phyloP scores from a whole-genome alignment of 2,329 filamentous ascomycete genomes.

The Fonsecaea nubica region DNA sequence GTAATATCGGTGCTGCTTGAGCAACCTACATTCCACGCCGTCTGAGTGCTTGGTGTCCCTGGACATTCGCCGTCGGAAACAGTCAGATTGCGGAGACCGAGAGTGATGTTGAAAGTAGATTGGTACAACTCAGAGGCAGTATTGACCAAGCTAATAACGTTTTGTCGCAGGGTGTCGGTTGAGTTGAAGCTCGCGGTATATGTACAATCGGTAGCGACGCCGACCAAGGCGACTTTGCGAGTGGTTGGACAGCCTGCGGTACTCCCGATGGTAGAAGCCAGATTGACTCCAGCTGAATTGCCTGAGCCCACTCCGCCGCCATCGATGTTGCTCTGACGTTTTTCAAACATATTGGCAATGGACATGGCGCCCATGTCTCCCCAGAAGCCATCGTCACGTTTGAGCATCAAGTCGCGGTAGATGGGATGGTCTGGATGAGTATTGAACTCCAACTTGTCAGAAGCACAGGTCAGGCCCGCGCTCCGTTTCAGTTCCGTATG shows the following conservation, averaged over 20 bases:
- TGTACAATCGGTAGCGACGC: conserved; percentile 90
- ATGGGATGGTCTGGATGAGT: conserved; percentile 73
- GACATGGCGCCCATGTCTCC: conserved; percentile 67
- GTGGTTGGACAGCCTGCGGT: conserved; percentile 84
- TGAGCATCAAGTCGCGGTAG: conserved; percentile 51
- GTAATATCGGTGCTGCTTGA: conserved; percentile 67
- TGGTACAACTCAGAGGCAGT: conserved; percentile 87
- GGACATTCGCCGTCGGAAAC: conserved; percentile 79
- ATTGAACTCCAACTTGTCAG: conserved; percentile 83
- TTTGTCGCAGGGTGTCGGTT: conserved; percentile 68
- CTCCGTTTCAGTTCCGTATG: conserved; percentile 71
- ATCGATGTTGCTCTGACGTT: conserved; percentile 66
- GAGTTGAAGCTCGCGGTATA: conserved; percentile 77
- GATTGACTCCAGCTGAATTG: conserved; percentile 79
- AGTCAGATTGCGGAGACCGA: conserved; percentile 85
- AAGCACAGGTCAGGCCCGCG: conserved; percentile 65
- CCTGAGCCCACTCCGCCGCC: conserved; percentile 68
- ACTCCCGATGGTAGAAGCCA: conserved; percentile 78
- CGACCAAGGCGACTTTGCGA: conserved; percentile 89
- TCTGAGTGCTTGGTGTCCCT: conserved; percentile 66
- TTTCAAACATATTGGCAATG: conserved; percentile 71
- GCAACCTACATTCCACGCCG: conserved; percentile 86
- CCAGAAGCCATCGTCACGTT: conserved; percentile 61
- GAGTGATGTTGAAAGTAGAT: conserved; percentile 88
- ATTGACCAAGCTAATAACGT: conserved; percentile 85